Evolutionary conservation across 2,329 filamentous ascomycete genomes (phyloP), one percentile per base, ranked within the genome.

Genomic region (Blastomyces silverae): DNA sequence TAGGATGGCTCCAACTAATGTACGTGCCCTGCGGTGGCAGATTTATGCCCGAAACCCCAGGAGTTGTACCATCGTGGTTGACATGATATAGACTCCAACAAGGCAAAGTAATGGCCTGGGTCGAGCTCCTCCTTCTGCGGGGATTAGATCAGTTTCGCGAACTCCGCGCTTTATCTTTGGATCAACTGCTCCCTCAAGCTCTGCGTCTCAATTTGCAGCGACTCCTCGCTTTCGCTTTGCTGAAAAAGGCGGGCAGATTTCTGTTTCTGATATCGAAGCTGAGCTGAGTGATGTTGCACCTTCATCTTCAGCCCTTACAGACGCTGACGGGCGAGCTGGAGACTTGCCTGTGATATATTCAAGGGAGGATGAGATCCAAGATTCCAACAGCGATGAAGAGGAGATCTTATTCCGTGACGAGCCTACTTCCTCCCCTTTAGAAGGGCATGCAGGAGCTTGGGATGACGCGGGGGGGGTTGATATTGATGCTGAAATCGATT

Each of bases 401-500:
- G 52, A 61, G 15, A 59, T 50, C n/a, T n/a, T 64, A 42, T 61
- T 52, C 25, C 50, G 28, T 13, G 60, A 58, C n/a, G 28, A 63
- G 5, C 31, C 60, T 15, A 11, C 25, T 10, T 61, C 44, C 20
- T 34, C 58, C 22, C 15, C 48, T 28, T 6, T 53, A 10, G 57
- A 46, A 55, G 44, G 44, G n/a, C 44, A 57, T 62, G 17, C 48
- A 20, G 57, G 31, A 34, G 17, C 10, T 8, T 22, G n/a, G 44
- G 20, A 64, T 34, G 31, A 39, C n/a, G 31, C 20, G 17, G 44
- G 55, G 48, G 37, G 39, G 28, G 28, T 52, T 0, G 61, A 68
- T 6, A 25, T 72, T 4, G 70, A 73, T 58, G 64, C 67, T 2
- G 71, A 73, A 28, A 70, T 73, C 25, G 73, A 78, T 46, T 70